Evolutionary conservation across 1,284 basidiomycete species (phyloP).

Genomic region (Xanthoconium separans): DNA sequence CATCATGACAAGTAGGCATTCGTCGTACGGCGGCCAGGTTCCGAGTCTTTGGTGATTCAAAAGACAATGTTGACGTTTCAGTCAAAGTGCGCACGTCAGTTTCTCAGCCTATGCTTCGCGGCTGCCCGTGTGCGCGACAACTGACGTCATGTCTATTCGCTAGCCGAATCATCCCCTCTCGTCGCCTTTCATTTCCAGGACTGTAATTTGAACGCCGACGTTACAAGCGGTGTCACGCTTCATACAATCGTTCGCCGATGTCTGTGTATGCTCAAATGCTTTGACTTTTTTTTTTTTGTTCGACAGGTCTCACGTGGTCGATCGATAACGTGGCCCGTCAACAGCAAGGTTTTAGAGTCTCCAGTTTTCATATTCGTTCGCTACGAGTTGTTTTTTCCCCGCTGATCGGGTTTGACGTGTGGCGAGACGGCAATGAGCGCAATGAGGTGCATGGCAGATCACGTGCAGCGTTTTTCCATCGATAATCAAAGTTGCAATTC

Average conservation of each 20-base stretch:
- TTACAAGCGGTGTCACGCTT: conserved; percentile 19
- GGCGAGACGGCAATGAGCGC: conserved; percentile 14
- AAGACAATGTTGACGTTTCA: background rate
- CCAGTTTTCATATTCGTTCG: background rate
- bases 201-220: conserved; percentile 4
- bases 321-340: conserved; percentile 6
- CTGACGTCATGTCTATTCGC: conserved; percentile 1
- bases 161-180: conserved; percentile 8
- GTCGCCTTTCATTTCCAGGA: conserved; percentile 11
- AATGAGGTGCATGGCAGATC: no score
- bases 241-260: conserved; percentile 4
- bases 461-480: no score
- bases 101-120: background rate
- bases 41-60: no score
- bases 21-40: no score
- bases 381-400: background rate
- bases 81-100: conserved; percentile 9
- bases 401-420: conserved; percentile 15
- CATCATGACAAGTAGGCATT: conserved; percentile 1
- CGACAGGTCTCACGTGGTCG: conserved; percentile 12
- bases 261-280: background rate
- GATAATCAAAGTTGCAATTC: no score
- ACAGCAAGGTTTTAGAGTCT: conserved; percentile 11
- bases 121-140: background rate
- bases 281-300: background rate